Evolutionary conservation across 176 grass and related monocot species (phyloP), one percentile per base, ranked within the genome.

Genomic region (Bonia amplexicaulis): DNA sequence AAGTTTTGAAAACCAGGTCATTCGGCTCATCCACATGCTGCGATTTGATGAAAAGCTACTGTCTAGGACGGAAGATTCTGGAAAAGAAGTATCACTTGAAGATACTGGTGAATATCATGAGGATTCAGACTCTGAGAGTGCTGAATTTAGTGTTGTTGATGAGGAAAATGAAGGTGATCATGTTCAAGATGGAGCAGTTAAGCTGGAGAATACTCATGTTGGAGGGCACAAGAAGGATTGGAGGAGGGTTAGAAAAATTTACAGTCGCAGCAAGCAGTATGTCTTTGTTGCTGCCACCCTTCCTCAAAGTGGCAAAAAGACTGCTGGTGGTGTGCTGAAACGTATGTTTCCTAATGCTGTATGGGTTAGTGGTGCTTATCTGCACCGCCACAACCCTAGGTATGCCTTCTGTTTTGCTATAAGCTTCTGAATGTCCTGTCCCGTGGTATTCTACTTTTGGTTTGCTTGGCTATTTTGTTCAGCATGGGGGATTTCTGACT

Each of bases 211-310:
- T 78, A 67, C 35, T 73, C 78, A 64, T 6, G 16, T 35, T 67
- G 71, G 65, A 78, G 66, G 47, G 81, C 71, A 47, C 5, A 80
- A 26, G 27, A 93, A 57, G 55, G 93, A 93, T 54, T 98, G 93
- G 96, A 92, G 91, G 65, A 98, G 93, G 86, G 93, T 98, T 71
- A 90, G 88, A 87, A 92, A 92, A 89, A 51, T 90, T 19, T 98
- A 94, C 77, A 95, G 35, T 63, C 89, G 91, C 69, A 98, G 93
- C 82, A 98, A 98, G 81, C 96, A 98, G 75, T 98, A 95, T 81
- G 58, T 98, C 45, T 98, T 98, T 91, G 90, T 98, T 79, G 96
- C 96, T 52, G 96, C 96, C 3, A 95, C 96, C 17, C 89, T 98
- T 85, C 96, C 93, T 66, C 88, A 83, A 82, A 98, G 91, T 81